Conservation (phyloP, 495 filamentous ascomycete genomes). For the Penicillium desertorum region DNA sequence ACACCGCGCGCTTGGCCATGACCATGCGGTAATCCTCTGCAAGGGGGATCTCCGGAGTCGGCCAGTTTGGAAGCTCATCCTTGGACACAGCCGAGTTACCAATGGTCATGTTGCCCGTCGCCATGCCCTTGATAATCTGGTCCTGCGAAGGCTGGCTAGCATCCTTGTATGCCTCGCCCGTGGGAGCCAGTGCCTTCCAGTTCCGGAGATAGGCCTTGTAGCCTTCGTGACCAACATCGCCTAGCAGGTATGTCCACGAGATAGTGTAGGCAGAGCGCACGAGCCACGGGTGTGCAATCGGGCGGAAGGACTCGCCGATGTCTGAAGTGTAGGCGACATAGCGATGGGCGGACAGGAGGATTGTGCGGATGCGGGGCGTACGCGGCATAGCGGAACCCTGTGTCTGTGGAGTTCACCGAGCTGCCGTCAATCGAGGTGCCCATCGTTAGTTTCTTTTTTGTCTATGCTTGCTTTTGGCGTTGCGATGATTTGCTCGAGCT, state of each 20-base stretch:
- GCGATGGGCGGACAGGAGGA: slow-evolving; percentile 86
- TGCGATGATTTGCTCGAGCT: slow-evolving; percentile 1
- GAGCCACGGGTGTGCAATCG: slow-evolving; percentile 80
- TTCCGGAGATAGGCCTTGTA: slow-evolving; percentile 93
- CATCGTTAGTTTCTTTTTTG: slow-evolving; percentile 19
- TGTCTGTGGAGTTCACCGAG: slow-evolving; percentile 77
- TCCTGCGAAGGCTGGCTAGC: slow-evolving; percentile 34
- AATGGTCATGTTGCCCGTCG: slow-evolving; percentile 39
- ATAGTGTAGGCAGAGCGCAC: slow-evolving; percentile 84
- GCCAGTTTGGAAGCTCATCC: slow-evolving; percentile 35
- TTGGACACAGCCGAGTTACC: slow-evolving; percentile 11
- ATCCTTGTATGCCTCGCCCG: slow-evolving; percentile 45
- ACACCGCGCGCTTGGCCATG: slow-evolving; percentile 85
- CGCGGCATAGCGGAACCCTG: slow-evolving; percentile 84
- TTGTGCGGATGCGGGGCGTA: slow-evolving; percentile 85
- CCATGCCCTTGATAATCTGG: slow-evolving; percentile 41
- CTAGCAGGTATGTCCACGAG: slow-evolving; percentile 87
- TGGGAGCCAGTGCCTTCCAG: slow-evolving; percentile 51
- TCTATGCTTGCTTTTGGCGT: slow-evolving; percentile 2
- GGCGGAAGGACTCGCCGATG: slow-evolving; percentile 94
- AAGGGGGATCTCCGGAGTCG: slow-evolving; percentile 56
- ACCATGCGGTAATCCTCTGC: slow-evolving; percentile 89
- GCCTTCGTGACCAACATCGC: slow-evolving; percentile 89
- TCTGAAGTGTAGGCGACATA: slow-evolving; percentile 98
- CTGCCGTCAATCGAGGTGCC: slow-evolving; percentile 42